phyloP scores from a whole-genome alignment of 2,329 filamentous ascomycete species.

The Cephalotrichum gorgonifer region DNA sequence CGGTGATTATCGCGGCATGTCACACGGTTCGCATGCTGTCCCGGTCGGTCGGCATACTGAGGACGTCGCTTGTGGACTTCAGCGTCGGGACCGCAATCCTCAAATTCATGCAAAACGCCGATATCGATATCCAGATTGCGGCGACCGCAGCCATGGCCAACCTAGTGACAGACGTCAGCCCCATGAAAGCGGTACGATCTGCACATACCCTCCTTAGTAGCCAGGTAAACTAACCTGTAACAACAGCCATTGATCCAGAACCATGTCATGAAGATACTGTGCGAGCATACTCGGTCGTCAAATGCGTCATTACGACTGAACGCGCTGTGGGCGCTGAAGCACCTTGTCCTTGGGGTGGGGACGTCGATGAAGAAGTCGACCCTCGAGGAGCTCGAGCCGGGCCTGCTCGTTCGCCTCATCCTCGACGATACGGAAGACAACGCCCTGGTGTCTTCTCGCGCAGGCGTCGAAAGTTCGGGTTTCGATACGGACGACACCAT shows the following conservation, averaged over 20 bases:
- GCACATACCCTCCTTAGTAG: neutral
- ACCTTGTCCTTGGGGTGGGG: constrained; percentile 65
- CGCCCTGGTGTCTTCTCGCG: constrained; percentile 28
- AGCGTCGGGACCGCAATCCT: constrained; percentile 71
- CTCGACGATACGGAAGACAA: constrained; percentile 50
- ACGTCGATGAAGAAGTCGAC: constrained; percentile 67
- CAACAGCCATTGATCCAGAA: constrained; percentile 59
- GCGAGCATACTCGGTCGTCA: constrained; percentile 71
- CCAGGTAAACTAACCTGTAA: neutral
- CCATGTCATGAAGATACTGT: constrained; percentile 67
- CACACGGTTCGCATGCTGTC: constrained; percentile 72
- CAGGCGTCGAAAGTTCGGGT: constrained; percentile 2
- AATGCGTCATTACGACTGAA: constrained; percentile 74
- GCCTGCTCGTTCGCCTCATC: constrained; percentile 74
- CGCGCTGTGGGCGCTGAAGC: constrained; percentile 88
- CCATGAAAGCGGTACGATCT: constrained; percentile 68
- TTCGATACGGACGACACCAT: constrained; percentile 21
- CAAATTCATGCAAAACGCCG: constrained; percentile 60
- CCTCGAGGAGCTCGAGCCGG: constrained; percentile 64
- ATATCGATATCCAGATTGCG: constrained; percentile 73
- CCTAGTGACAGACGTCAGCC: constrained; percentile 77
- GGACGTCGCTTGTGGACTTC: constrained; percentile 81
- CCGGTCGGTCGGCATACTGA: constrained; percentile 71
- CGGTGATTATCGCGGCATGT: constrained; percentile 77
- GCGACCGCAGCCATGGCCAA: constrained; percentile 81